Evolutionary conservation across 768 basidiomycete genomes (phyloP).

Genomic region (Chalciporus chontae): DNA sequence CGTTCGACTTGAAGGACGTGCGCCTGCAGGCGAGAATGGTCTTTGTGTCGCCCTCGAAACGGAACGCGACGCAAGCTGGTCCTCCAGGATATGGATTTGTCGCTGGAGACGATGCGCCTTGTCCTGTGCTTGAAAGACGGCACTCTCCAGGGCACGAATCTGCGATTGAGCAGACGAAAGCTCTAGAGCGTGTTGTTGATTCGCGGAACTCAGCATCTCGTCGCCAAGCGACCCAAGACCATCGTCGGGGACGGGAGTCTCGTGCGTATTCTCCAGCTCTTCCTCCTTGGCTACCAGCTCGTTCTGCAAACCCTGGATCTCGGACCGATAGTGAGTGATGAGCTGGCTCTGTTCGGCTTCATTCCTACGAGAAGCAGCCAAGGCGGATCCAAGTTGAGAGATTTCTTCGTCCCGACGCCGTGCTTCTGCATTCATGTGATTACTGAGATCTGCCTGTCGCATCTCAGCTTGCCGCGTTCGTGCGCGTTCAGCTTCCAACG

Average conservation of each 20-base stretch:
- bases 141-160: constrained; percentile 71
- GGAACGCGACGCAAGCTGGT: constrained; percentile 52
- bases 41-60: constrained; percentile 40
- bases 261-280: constrained; percentile 56
- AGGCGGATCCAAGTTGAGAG: constrained; percentile 45
- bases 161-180: constrained; percentile 77
- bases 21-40: constrained; percentile 44
- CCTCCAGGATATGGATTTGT: constrained; percentile 62
- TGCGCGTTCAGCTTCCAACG: constrained; percentile 64
- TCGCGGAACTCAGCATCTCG: constrained; percentile 67
- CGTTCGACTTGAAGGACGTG: constrained; percentile 42
- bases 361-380: constrained; percentile 43
- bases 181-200: constrained; percentile 75
- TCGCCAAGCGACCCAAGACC: constrained; percentile 59
- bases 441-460: constrained; percentile 55
- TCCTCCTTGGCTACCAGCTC: constrained; percentile 62
- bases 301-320: constrained; percentile 64
- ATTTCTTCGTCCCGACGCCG: constrained; percentile 54
- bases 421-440: constrained; percentile 44
- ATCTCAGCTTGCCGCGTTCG: constrained; percentile 53
- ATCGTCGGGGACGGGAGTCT: constrained; percentile 38
- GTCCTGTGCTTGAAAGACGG: constrained; percentile 70
- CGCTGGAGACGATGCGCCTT: constrained; percentile 64
- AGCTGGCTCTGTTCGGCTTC: constrained; percentile 64
- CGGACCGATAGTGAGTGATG: constrained; percentile 60